Evolutionary conservation across 2,329 filamentous ascomycete genomes (phyloP).

Genomic region (Grosmannia penicillata): DNA sequence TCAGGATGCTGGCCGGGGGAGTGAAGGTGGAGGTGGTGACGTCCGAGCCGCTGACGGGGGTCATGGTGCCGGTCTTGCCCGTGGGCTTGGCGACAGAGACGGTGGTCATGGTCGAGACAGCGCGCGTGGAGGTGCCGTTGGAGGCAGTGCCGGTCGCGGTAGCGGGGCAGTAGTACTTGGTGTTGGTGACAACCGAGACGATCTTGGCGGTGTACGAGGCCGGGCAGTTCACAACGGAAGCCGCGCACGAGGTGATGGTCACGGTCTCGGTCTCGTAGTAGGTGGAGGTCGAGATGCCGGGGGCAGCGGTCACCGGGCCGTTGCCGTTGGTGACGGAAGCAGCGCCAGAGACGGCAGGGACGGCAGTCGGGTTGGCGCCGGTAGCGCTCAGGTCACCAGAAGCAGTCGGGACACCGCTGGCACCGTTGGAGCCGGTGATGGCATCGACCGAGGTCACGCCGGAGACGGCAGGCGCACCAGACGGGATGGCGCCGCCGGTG

Average conservation of each 20-base stretch:
- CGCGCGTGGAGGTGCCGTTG: constrained; percentile 11
- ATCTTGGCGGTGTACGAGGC: constrained; percentile 16
- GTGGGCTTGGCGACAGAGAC: background rate
- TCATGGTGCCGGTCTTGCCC: too few species aligned
- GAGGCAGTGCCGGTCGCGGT: constrained; percentile 1
- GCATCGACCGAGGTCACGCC: background rate
- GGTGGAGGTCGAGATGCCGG: constrained; percentile 13
- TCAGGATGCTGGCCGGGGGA: background rate
- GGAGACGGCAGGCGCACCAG: too few species aligned
- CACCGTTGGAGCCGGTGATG: background rate
- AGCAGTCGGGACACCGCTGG: background rate
- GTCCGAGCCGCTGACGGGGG: too few species aligned
- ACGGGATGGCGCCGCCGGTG: too few species aligned
- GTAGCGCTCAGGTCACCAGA: background rate
- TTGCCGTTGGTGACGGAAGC: constrained; percentile 6
- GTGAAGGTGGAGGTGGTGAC: background rate
- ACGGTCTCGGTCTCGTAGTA: constrained; percentile 12
- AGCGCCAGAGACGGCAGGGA: too few species aligned
- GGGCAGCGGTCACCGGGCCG: constrained; percentile 4
- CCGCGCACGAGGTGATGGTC: constrained; percentile 17
- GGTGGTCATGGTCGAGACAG: background rate
- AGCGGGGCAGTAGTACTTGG: constrained; percentile 11
- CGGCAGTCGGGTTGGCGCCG: background rate
- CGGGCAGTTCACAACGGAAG: constrained; percentile 17
- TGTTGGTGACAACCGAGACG: constrained; percentile 13